Percentiles rank a stretch among this genome's conserved stretches.
These are phyloP conservation scores for Lathyrus oleraceus DNA, from an alignment of 306 rosid genomes.

Conservation along the genomic window DNA sequence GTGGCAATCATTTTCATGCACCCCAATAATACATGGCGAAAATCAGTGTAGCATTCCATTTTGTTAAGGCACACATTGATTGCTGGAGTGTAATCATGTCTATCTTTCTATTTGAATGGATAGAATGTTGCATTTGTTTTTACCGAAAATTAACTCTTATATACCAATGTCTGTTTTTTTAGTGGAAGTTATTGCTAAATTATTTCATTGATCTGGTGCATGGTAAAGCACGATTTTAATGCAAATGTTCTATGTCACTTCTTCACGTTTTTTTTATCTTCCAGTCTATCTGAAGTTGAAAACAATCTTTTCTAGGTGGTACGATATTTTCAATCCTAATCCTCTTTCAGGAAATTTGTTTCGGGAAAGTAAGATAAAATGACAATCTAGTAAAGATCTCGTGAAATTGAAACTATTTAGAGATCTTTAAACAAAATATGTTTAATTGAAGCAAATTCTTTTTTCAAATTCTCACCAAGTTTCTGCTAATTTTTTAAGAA, in stretches of 20 bases:
- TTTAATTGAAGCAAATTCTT: too few relatives aligned
- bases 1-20: neutral
- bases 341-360: too few relatives aligned
- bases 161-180: neutral
- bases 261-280: neutral
- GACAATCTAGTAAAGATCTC: too few relatives aligned
- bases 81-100: neutral
- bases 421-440: too few relatives aligned
- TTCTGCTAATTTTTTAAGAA: too few relatives aligned
- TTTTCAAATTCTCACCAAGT: too few relatives aligned
- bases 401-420: too few relatives aligned
- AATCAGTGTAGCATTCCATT: neutral
- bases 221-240: neutral
- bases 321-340: too few relatives aligned
- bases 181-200: neutral
- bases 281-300: neutral
- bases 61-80: neutral
- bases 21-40: neutral
- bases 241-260: neutral
- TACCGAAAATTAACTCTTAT: neutral
- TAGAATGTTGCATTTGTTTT: neutral
- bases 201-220: neutral
- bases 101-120: neutral
- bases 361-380: too few relatives aligned
- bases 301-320: neutral